Evolutionary conservation across 2,329 filamentous ascomycete species (phyloP).

Genomic region (Xylariaceae sp.): DNA sequence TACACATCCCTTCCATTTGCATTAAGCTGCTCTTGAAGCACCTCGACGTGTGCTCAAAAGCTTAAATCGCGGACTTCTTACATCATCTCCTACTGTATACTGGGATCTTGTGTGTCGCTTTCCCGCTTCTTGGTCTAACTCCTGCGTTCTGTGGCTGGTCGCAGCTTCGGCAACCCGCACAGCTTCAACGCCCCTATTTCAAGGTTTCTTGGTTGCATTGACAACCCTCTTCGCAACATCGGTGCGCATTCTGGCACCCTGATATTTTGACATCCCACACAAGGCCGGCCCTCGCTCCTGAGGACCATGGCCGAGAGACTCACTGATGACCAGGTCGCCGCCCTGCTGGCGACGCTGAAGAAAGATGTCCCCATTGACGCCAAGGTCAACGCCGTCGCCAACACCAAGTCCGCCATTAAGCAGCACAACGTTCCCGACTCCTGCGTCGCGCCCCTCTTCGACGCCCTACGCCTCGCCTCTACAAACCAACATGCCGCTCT

Average conservation of each 20-base stretch:
- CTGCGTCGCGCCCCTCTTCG: constrained; percentile 70
- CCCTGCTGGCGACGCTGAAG: constrained; percentile 49
- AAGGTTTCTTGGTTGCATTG: too few species aligned
- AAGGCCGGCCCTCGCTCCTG: constrained; percentile 22
- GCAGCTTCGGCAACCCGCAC: background rate
- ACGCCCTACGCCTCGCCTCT: constrained; percentile 73
- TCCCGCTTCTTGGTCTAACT: background rate
- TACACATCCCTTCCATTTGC: background rate
- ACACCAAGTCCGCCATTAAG: constrained; percentile 84
- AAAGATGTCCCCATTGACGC: constrained; percentile 65
- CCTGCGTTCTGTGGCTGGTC: background rate
- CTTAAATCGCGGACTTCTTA: background rate
- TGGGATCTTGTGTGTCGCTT: too few species aligned
- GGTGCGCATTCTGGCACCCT: constrained; percentile 2
- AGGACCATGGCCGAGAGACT: constrained; percentile 52
- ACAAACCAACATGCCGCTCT: constrained; percentile 72
- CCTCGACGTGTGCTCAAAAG: background rate
- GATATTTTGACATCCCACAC: constrained; percentile 13
- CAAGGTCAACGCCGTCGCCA: constrained; percentile 68
- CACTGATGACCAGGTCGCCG: constrained; percentile 55
- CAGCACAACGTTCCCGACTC: constrained; percentile 82
- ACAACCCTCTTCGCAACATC: background rate
- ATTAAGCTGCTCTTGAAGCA: background rate
- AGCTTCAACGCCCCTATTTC: background rate
- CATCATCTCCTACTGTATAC: too few species aligned